Percentiles rank a stretch among this genome's conserved stretches.
Evolutionary conservation across 345 rosid genomes (phyloP).

Genomic region (Linum usitatissimum): DNA sequence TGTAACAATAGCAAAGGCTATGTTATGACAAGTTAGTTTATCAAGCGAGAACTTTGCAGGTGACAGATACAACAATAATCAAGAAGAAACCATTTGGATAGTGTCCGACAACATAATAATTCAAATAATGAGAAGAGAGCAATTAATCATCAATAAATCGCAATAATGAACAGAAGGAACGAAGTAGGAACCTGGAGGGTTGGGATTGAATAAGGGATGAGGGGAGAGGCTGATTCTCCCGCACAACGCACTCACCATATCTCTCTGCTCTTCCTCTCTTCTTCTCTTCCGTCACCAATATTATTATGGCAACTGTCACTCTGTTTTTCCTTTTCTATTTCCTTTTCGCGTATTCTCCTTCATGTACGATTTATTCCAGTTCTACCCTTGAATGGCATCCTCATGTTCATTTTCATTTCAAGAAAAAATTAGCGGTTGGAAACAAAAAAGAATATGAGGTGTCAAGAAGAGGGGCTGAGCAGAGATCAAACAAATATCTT

Average conservation of each 20-base stretch:
- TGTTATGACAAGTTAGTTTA: too few relatives aligned
- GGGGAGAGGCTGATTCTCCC: conserved; percentile 76
- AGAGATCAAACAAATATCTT: too few relatives aligned
- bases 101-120: neutral
- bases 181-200: conserved; percentile 39
- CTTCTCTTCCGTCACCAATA: neutral
- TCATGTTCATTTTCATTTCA: too few relatives aligned
- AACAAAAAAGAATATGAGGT: too few relatives aligned
- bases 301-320: too few relatives aligned
- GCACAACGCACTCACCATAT: conserved; percentile 58
- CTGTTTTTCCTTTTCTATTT: too few relatives aligned
- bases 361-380: too few relatives aligned
- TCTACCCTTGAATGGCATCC: too few relatives aligned
- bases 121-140: neutral
- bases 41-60: neutral
- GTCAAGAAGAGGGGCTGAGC: too few relatives aligned
- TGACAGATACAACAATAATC: neutral
- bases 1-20: too few relatives aligned
- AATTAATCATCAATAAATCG: neutral
- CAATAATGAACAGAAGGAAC: neutral
- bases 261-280: conserved; percentile 12
- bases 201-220: conserved; percentile 42
- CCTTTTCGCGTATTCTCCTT: too few relatives aligned
- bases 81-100: neutral
- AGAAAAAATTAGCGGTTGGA: too few relatives aligned